These are phyloP conservation scores for Calonectria pseudoreteaudii DNA, from an alignment of 2,329 filamentous ascomycete genomes.

Conservation along the genomic window DNA sequence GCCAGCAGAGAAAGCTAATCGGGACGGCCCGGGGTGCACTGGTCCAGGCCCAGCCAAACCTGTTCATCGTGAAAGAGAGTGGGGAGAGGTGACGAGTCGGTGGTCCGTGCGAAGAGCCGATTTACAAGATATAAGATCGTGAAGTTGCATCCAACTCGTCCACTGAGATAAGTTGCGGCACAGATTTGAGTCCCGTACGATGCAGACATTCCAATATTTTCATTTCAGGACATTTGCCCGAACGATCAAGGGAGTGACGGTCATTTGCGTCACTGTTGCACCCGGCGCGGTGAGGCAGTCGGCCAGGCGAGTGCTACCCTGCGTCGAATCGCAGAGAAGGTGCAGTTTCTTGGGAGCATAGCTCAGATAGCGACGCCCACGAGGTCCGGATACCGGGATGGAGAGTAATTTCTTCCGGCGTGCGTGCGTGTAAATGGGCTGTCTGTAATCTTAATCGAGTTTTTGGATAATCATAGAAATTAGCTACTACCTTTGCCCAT, in stretches of 20 bases:
- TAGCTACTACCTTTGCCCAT: neutral
- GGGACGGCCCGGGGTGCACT: neutral
- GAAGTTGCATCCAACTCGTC: neutral
- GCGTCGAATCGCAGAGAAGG: neutral
- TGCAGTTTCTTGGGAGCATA: neutral
- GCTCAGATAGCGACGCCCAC: neutral
- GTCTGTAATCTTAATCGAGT: neutral
- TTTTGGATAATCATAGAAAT: neutral
- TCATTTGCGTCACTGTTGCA: neutral
- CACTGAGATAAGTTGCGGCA: slow-evolving; percentile 5
- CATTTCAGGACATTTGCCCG: neutral
- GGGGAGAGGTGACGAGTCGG: neutral
- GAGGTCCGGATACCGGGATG: neutral
- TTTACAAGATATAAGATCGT: neutral
- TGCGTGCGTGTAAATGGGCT: neutral
- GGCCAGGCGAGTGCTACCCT: neutral
- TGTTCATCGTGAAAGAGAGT: neutral
- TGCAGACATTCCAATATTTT: neutral
- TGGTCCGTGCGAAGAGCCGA: neutral
- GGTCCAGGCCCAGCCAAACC: neutral
- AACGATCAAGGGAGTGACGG: neutral
- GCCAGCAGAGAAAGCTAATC: neutral
- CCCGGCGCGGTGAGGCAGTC: neutral
- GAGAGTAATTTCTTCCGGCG: neutral
- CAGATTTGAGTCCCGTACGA: neutral